These are phyloP conservation scores for Cryptococcus sp. DNA, from an alignment of 1,284 basidiomycete genomes.

Conservation along the genomic window DNA sequence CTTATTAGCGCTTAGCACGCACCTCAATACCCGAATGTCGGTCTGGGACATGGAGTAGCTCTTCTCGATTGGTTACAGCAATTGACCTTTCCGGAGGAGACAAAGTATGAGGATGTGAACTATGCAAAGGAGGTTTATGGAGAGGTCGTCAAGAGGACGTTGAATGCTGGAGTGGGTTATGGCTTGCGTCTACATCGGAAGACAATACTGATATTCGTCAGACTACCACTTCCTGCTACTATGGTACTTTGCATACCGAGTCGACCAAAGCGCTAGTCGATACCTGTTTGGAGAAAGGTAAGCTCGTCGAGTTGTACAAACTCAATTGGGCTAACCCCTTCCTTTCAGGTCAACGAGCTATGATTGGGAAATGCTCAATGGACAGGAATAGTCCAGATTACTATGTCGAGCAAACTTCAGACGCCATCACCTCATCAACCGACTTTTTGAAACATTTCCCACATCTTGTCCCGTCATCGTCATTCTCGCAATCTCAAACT, in stretches of 20 bases:
- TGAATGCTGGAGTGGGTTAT: conserved; percentile 67
- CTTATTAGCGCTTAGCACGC: conserved; percentile 62
- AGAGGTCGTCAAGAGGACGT: conserved; percentile 66
- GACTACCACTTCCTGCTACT: conserved; percentile 94
- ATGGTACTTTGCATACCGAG: conserved; percentile 75
- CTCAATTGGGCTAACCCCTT: background rate
- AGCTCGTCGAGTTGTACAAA: conserved; percentile 15
- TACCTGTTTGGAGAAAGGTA: conserved; percentile 63
- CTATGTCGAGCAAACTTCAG: conserved; percentile 66
- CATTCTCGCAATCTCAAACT: background rate
- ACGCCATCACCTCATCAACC: conserved; percentile 60
- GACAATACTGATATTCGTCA: conserved; percentile 33
- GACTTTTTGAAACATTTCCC: conserved; percentile 67
- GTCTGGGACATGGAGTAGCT: conserved; percentile 58
- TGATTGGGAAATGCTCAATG: conserved; percentile 93
- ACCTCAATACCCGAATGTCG: conserved; percentile 79
- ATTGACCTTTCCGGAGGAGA: conserved; percentile 85
- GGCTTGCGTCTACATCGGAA: background rate
- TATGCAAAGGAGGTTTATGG: conserved; percentile 71
- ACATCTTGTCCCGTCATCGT: conserved; percentile 5
- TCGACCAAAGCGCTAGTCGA: conserved; percentile 77
- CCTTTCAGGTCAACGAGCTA: conserved; percentile 71
- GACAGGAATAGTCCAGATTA: conserved; percentile 65
- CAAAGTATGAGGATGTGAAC: conserved; percentile 64
- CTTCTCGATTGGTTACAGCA: conserved; percentile 87